Evolutionary conservation across 495 filamentous ascomycete species (phyloP), one percentile per base, ranked within the genome.

Genomic region (Talaromyces liani): DNA sequence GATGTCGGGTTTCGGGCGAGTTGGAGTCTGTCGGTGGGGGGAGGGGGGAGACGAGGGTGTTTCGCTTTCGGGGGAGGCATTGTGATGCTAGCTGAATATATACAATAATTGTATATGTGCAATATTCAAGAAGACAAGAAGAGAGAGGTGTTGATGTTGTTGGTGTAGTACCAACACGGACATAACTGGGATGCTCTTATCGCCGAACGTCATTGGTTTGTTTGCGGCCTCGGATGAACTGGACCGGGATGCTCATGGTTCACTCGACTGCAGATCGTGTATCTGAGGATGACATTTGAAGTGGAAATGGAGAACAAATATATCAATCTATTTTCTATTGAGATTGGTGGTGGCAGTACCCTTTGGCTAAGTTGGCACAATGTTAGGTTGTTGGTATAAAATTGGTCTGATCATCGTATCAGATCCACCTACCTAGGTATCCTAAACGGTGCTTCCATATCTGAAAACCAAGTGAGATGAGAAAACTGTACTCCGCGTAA

Each of bases 11-110:
- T 0, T 9, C 29, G 56, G 6, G 27, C 56, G 31, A 36, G 56
- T 25, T 58, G 56, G 16, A 58, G 56, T 25, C 56, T 20, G 27
- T 58, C 29, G 4, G 56, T 6, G n/a, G 56, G 12, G 16, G 56
- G 4, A 6, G 18, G 29, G 7, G 56, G 56, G n/a, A 34, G 51
- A 69, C 67, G n/a, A 66, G 66, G 27, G 68, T 67, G 60, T 68
- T 72, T 5, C 62, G 9, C 18, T 54, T 9, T 10, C 12, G 65
- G n/a, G 66, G 64, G 2, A 61, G 22, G 6, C 56, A 58, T 58
- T 34, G 31, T 58, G 53, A 56, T 24, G 22, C 22, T 24, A 24
- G 22, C 22, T 45, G 45, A 49, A 49, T 49, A 41, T 14, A 41
- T 16, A 41, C 4, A 27, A 27, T 27, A 27, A 27, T 27, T 10